These are phyloP conservation scores for Sugiyamaella americana DNA, from an alignment of 805 yeast genomes.

Conservation along the genomic window DNA sequence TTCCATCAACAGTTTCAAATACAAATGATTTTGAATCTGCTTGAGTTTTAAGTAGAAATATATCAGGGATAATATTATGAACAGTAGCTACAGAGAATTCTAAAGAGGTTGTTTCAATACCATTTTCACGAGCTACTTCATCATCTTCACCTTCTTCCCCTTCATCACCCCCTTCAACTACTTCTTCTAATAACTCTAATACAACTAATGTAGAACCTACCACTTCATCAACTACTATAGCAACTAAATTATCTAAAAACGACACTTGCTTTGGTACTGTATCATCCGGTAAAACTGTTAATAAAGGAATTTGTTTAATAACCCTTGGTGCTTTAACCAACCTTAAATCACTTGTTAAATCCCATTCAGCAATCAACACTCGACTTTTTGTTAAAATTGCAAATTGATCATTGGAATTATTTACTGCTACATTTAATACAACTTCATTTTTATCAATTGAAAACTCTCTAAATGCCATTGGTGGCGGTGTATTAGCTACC, in stretches of 20 bases:
- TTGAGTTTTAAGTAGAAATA: slow-evolving; percentile 50
- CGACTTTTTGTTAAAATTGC: slow-evolving; percentile 51
- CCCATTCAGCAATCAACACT: slow-evolving; percentile 42
- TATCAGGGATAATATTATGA: slow-evolving; percentile 43
- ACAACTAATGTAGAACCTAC: slow-evolving; percentile 9
- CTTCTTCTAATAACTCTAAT: not conserved
- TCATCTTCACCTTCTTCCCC: too few species aligned
- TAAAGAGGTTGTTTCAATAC: not conserved
- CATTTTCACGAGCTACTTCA: too few species aligned
- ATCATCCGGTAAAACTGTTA: slow-evolving; percentile 6
- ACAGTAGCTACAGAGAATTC: not conserved
- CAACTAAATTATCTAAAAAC: slow-evolving; percentile 48
- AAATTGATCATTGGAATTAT: slow-evolving; percentile 49
- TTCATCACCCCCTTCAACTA: slow-evolving; percentile 1
- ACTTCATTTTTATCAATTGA: slow-evolving; percentile 40
- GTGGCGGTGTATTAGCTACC: slow-evolving; percentile 91
- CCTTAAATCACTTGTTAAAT: not conserved
- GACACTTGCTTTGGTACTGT: slow-evolving; percentile 48
- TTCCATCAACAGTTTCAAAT: slow-evolving; percentile 59
- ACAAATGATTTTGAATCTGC: slow-evolving; percentile 41
- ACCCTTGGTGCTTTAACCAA: slow-evolving; percentile 14
- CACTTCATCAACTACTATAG: slow-evolving; percentile 41
- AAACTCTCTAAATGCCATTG: slow-evolving; percentile 68
- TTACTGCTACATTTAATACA: slow-evolving; percentile 60
- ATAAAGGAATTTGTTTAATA: slow-evolving; percentile 8